Percentiles rank a stretch among this genome's conserved stretches.
Evolutionary conservation across 441 rosid genomes (phyloP).

Genomic region (Lagerstroemia fauriei): DNA sequence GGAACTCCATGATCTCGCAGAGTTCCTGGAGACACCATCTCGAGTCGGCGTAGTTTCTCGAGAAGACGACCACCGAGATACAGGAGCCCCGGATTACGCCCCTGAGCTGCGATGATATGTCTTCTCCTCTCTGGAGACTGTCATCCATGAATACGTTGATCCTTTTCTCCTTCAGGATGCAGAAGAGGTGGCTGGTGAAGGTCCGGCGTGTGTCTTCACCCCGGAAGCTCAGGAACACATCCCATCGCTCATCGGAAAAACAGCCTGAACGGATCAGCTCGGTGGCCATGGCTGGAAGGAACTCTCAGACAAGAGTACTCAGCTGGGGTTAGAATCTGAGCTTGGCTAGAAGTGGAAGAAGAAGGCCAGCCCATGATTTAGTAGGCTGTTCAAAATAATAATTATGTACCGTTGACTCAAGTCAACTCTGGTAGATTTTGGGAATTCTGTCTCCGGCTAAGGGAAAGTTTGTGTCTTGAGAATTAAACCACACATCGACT

Average conservation of each 20-base stretch:
- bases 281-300: neutral
- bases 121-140: neutral
- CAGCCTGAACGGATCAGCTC: slow-evolving; percentile 21
- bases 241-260: neutral
- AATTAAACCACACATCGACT: no score
- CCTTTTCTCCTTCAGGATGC: neutral
- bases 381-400: no score
- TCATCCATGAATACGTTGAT: neutral
- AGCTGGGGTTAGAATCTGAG: no score
- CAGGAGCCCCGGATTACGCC: neutral
- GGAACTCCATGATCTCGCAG: neutral
- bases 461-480: no score
- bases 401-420: no score
- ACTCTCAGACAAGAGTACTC: no score
- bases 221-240: slow-evolving; percentile 1
- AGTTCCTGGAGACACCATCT: slow-evolving; percentile 3
- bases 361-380: no score
- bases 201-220: neutral
- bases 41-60: neutral
- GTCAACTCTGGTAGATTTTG: no score
- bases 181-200: neutral
- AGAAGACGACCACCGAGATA: neutral
- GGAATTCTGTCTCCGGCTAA: no score
- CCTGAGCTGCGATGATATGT: neutral
- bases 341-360: no score